These are phyloP conservation scores for Gamarada debralockiae DNA, from an alignment of 495 filamentous ascomycete genomes.

Conservation along the genomic window DNA sequence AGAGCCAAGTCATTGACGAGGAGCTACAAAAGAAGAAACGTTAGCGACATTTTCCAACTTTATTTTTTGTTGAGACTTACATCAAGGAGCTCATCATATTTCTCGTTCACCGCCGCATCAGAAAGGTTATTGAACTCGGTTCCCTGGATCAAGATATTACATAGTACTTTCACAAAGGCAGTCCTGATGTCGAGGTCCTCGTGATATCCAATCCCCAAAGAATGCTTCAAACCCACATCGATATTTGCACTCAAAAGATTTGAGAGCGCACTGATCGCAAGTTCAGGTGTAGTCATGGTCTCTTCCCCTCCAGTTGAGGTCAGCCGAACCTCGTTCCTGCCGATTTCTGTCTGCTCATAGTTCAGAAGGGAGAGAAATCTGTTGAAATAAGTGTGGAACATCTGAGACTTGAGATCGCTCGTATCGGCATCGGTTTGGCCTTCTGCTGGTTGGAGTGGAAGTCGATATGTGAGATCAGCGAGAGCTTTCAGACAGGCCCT, in stretches of 20 bases:
- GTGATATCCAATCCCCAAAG: constrained; percentile 61
- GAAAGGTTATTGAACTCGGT: constrained; percentile 64
- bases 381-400: constrained; percentile 67
- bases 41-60: neutral
- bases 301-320: constrained; percentile 26
- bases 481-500: constrained; percentile 57
- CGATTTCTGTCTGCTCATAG: constrained; percentile 42
- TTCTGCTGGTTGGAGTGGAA: constrained; percentile 61
- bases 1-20: constrained; percentile 55
- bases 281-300: constrained; percentile 41
- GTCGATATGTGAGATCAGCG: constrained; percentile 57
- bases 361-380: constrained; percentile 58
- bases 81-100: constrained; percentile 58
- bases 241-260: constrained; percentile 66
- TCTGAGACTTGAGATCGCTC: constrained; percentile 57
- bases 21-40: constrained; percentile 30
- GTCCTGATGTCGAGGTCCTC: constrained; percentile 63
- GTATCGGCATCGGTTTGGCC: constrained; percentile 56
- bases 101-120: constrained; percentile 59
- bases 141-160: constrained; percentile 63
- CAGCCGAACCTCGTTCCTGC: constrained; percentile 34
- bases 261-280: constrained; percentile 60
- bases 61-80: constrained; percentile 26
- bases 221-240: constrained; percentile 63
- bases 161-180: constrained; percentile 62